A percentile compares a stretch with the other conserved stretches of the same genome.
phyloP scores from a whole-genome alignment of 2,329 filamentous ascomycete species.

The Colletotrichum tamarilloi region DNA sequence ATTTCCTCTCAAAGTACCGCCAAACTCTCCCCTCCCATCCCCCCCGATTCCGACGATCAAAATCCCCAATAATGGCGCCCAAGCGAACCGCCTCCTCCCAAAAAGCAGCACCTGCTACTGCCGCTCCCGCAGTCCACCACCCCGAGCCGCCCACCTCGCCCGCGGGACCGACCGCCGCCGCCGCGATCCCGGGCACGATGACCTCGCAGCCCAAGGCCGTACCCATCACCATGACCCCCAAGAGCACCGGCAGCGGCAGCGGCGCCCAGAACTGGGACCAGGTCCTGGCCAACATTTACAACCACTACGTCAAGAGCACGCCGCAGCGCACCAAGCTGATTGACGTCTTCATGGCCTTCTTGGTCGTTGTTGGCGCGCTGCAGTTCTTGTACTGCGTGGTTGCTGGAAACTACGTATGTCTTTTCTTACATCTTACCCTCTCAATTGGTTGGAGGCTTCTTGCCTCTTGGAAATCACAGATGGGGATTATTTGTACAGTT shows the following conservation, averaged over 20 bases:
- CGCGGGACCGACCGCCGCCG: slow-evolving; percentile 32
- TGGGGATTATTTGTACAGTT: neutral
- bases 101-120: neutral
- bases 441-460: neutral
- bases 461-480: neutral
- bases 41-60: neutral
- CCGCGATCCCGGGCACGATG: slow-evolving; percentile 36
- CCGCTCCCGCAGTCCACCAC: slow-evolving; percentile 29
- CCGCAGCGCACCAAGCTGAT: slow-evolving; percentile 92
- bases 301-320: slow-evolving; percentile 83
- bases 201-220: slow-evolving; percentile 36
- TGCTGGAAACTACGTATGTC: slow-evolving; percentile 90
- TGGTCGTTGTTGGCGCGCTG: slow-evolving; percentile 85
- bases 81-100: slow-evolving; percentile 54
- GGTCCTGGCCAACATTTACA: slow-evolving; percentile 77
- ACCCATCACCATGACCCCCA: slow-evolving; percentile 31
- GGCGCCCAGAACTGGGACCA: slow-evolving; percentile 57
- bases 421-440: neutral
- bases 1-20: slow-evolving; percentile 6
- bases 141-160: slow-evolving; percentile 37
- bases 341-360: slow-evolving; percentile 89
- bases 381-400: slow-evolving; percentile 95
- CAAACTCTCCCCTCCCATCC: slow-evolving; percentile 9
- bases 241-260: slow-evolving; percentile 41
- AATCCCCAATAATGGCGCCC: slow-evolving; percentile 56